phyloP scores from a whole-genome alignment of 202 grass and related monocot genomes.

The Tripidium arundinaceum region DNA sequence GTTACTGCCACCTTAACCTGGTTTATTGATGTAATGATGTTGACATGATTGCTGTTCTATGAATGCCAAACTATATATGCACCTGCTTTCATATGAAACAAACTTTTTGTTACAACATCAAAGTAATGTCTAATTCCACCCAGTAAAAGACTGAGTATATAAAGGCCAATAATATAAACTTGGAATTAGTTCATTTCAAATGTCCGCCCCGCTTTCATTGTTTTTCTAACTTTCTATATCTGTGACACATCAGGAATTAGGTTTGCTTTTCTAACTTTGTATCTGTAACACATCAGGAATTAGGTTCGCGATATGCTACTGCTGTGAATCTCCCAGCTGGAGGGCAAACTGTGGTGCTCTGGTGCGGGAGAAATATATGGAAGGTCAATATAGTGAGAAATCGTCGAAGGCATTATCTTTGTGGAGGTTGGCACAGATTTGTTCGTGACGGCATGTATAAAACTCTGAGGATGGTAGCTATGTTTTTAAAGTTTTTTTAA shows the following conservation, averaged over 20 bases:
- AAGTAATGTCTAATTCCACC: too few relatives aligned
- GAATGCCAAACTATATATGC: background rate
- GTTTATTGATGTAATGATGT: background rate
- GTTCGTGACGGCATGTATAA: conserved; percentile 34
- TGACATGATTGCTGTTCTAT: background rate
- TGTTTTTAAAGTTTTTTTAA: too few relatives aligned
- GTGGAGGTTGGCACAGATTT: conserved; percentile 40
- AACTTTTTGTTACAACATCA: background rate
- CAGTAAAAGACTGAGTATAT: background rate
- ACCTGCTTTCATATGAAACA: background rate
- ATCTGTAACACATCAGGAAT: background rate
- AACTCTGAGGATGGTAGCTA: too few relatives aligned
- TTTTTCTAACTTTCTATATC: too few relatives aligned
- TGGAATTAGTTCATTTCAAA: too few relatives aligned
- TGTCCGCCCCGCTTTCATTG: too few relatives aligned
- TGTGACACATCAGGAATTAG: background rate
- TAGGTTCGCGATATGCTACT: conserved; percentile 2
- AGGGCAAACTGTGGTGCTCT: conserved; percentile 3
- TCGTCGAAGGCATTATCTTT: background rate
- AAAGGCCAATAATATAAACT: background rate
- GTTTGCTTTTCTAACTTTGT: background rate
- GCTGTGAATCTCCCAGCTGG: background rate
- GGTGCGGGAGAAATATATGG: conserved; percentile 25
- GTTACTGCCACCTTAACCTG: background rate
- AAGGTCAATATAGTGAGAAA: background rate